Evolutionary conservation across 2,329 filamentous ascomycete species (phyloP).

Genomic region (Aurifilum marmelostoma): DNA sequence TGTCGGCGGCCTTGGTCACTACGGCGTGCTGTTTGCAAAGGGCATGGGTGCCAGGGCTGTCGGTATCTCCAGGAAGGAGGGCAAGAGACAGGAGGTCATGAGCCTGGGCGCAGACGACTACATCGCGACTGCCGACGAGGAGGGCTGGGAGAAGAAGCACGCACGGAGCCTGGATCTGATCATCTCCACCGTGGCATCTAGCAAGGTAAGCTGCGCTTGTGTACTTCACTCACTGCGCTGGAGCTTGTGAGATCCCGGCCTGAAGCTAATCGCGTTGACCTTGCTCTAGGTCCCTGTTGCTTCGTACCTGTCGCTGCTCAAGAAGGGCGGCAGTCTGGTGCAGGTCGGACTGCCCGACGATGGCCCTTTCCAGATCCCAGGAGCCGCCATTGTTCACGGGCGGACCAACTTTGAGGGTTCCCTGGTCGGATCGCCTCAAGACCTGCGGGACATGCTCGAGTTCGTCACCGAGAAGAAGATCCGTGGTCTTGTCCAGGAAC

Average conservation of each 20-base stretch:
- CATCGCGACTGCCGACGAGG: conserved; percentile 47
- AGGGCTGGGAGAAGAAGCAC: conserved; percentile 57
- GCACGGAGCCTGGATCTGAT: conserved; percentile 57
- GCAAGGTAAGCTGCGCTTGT: conserved; percentile 45
- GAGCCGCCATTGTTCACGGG: conserved; percentile 60
- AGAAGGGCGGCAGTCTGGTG: conserved; percentile 62
- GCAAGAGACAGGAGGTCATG: conserved; percentile 57
- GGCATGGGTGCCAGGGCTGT: conserved; percentile 64
- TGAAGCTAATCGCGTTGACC: too few relatives aligned
- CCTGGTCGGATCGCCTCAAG: conserved; percentile 50
- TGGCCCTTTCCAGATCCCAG: conserved; percentile 47
- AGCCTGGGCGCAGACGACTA: conserved; percentile 60
- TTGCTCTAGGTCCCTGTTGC: conserved; percentile 54
- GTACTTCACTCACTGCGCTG: neutral
- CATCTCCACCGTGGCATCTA: conserved; percentile 55
- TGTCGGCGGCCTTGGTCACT: conserved; percentile 69
- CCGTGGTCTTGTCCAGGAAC: conserved; percentile 57
- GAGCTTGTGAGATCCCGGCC: neutral
- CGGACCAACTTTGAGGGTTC: conserved; percentile 52
- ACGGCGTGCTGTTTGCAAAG: conserved; percentile 68
- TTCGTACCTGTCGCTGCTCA: conserved; percentile 63
- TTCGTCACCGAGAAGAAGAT: conserved; percentile 60
- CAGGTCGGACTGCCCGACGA: conserved; percentile 67
- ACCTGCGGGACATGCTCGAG: conserved; percentile 62
- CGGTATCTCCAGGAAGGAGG: conserved; percentile 57